Conservation (phyloP, 73 alveolate species). For the Durusdinium trenchii region DNA sequence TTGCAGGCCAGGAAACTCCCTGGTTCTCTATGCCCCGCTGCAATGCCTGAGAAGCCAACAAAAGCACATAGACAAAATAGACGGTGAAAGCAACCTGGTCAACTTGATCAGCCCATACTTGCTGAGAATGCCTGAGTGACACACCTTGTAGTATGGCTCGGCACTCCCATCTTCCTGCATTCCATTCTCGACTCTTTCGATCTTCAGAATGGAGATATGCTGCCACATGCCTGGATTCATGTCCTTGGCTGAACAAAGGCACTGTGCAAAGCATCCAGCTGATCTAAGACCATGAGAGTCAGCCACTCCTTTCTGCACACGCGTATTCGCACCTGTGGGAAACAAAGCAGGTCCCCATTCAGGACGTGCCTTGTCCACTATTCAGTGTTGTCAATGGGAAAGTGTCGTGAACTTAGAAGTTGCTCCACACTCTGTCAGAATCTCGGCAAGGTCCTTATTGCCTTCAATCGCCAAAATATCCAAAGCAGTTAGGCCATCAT, state of each 20-base stretch:
- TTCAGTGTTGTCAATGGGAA: background rate
- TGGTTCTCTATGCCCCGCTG: slow-evolving; percentile 88
- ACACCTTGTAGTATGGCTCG: slow-evolving; percentile 73
- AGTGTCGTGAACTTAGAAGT: slow-evolving; percentile 51
- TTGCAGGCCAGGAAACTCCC: slow-evolving; percentile 31
- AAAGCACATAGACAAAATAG: background rate
- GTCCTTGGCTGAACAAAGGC: background rate
- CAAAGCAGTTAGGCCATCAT: slow-evolving; percentile 72
- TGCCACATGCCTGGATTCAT: slow-evolving; percentile 95
- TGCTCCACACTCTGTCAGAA: slow-evolving; percentile 39
- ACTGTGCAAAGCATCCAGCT: too few species aligned
- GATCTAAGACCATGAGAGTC: too few species aligned
- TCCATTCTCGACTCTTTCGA: slow-evolving; percentile 93
- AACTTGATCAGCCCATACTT: background rate
- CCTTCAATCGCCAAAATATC: slow-evolving; percentile 63
- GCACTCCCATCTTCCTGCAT: slow-evolving; percentile 94
- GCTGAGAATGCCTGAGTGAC: background rate
- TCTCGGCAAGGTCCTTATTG: slow-evolving; percentile 12
- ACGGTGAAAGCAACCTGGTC: background rate
- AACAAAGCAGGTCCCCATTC: background rate
- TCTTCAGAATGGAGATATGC: slow-evolving; percentile 56
- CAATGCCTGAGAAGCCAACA: slow-evolving; percentile 23
- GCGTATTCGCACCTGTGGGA: too few species aligned
- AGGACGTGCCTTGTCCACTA: background rate
- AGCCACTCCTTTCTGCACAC: too few species aligned